Conservation (phyloP, 495 filamentous ascomycete genomes). For the Arthonia radiata region DNA sequence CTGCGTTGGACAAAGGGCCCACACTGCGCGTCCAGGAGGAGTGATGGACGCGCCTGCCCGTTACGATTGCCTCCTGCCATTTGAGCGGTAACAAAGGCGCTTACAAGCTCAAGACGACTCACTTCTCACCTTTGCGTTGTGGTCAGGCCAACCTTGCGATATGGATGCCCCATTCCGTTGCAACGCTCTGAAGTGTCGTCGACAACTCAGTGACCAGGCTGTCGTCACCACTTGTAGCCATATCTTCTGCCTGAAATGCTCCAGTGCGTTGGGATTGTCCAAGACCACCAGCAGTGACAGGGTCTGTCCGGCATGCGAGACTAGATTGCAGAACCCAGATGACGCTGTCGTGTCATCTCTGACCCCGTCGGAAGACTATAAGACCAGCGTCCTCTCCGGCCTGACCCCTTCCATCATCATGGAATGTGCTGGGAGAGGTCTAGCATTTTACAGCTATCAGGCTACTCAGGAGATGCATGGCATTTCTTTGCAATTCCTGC, state of each 20-base stretch:
- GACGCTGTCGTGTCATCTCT: conserved; percentile 54
- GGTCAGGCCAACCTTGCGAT: no score
- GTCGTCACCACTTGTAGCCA: conserved; percentile 74
- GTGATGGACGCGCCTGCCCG: no score
- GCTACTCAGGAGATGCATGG: conserved; percentile 66
- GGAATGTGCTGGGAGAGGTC: conserved; percentile 65
- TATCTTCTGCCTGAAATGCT: conserved; percentile 63
- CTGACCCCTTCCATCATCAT: conserved; percentile 64
- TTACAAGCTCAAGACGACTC: no score
- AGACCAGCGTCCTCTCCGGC: conserved; percentile 70
- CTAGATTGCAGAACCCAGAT: conserved; percentile 42
- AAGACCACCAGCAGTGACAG: conserved; percentile 27
- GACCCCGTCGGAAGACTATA: conserved; percentile 80
- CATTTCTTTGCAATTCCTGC: background rate
- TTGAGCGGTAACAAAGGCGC: no score
- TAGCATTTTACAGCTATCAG: conserved; percentile 83
- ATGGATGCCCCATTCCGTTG: conserved; percentile 61
- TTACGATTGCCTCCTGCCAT: no score
- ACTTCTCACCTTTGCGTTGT: no score
- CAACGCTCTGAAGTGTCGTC: conserved; percentile 60
- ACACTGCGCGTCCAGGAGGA: no score
- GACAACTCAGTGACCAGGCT: conserved; percentile 45
- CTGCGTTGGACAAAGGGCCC: no score
- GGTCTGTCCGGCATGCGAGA: conserved; percentile 63
- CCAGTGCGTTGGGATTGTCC: conserved; percentile 39